Base-by-base conservation (phyloP, 164 flowering plant species). In the Pachysandra terminalis region DNA sequence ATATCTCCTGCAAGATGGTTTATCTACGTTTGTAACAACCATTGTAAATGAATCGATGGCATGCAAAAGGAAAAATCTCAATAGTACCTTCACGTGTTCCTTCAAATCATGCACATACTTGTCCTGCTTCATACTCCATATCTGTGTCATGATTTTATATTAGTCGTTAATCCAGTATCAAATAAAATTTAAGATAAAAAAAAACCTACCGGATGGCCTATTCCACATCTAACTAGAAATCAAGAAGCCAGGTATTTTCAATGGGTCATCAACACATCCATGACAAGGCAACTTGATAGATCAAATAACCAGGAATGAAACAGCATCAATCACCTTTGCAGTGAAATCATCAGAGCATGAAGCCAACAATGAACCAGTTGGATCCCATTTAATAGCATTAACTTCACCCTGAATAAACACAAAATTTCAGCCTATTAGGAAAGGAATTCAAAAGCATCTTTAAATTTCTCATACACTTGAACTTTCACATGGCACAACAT, bases 331-430 rank as follows among this genome's bases (percentile, higher is more conserved):
- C 63, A 94, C 98, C 98, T 95, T 95, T 41, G 96, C 98, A 66
- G 96, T 92, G 56, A 76, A 75, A 81, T 95, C 98, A 81, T 92
- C 97, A 35, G 98, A 95, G 81, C 98, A 92, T 21, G 98, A 95
- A 60, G 98, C 98, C 78, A 95, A 79, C 64, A 90, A 73, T 19
- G 87, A 75, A 45, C 98, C 97, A 8, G 96, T 83, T 41, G 97
- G 97, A 77, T 95, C 98, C 98, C 98, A 95, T 82, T 92, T 92
- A 63, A 95, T 89, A 71, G 96, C 93, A 77, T 95, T 95, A 55
- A 95, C 98, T 88, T 95, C 98, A 63, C 96, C 94, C 98, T 95
- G 90, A 65, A 77, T 81, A 64, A 61, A 64, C 63, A 68, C 1
- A 70, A 57, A 58, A 57, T 24, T 19, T 54, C 22, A 65, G 68